These are phyloP conservation scores for Fomitopsis pinicola DNA, from an alignment of 1,284 basidiomycete genomes.

Conservation along the genomic window DNA sequence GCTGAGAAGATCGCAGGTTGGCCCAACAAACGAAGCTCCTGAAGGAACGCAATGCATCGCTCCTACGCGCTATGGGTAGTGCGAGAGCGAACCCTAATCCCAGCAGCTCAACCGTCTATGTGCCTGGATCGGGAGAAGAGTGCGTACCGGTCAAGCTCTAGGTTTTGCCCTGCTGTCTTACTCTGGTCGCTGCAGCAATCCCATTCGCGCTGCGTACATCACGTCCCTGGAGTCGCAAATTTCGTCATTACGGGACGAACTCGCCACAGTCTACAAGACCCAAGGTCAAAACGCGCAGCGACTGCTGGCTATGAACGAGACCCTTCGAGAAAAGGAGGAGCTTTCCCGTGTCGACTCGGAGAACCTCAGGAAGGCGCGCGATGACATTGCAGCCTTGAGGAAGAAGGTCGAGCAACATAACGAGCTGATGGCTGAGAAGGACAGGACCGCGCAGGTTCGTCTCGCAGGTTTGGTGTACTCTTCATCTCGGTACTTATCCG, in stretches of 20 bases:
- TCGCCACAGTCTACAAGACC: conserved; percentile 92
- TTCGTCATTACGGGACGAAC: conserved; percentile 83
- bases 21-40: conserved; percentile 86
- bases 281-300: conserved; percentile 95
- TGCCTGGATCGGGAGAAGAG: conserved; percentile 71
- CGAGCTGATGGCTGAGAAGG: conserved; percentile 85
- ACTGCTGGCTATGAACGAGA: conserved; percentile 90
- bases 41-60: conserved; percentile 84
- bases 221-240: conserved; percentile 92
- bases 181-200: conserved; percentile 38
- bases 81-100: conserved; percentile 65
- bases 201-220: conserved; percentile 84
- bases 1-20: conserved; percentile 74
- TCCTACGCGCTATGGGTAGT: conserved; percentile 74
- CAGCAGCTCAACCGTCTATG: conserved; percentile 57
- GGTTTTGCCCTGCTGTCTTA: conserved; percentile 9
- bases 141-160: conserved; percentile 32
- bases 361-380: conserved; percentile 63
- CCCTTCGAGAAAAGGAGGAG: conserved; percentile 89
- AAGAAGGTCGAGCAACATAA: conserved; percentile 82
- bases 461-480: background rate
- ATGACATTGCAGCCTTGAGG: conserved; percentile 67
- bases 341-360: conserved; percentile 74
- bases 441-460: conserved; percentile 80
- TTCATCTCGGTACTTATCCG: background rate